phyloP scores from a whole-genome alignment of 345 rosid species.

The Hibiscus trionum region DNA sequence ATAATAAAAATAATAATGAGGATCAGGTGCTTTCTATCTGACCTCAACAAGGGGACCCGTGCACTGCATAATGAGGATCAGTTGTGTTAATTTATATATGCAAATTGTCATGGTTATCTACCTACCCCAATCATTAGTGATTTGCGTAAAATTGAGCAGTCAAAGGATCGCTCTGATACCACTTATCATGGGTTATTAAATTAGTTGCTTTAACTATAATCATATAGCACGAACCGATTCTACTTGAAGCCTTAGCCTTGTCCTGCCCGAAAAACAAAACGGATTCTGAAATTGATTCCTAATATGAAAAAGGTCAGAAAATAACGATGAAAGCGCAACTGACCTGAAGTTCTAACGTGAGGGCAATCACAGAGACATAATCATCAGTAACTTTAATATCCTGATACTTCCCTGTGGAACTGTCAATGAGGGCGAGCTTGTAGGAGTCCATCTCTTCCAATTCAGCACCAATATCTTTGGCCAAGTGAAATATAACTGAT shows the following conservation, averaged over 20 bases:
- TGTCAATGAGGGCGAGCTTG: conserved; percentile 50
- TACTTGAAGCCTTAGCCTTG: conserved; percentile 40
- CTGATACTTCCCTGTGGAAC: conserved; percentile 41
- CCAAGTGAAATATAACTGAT: conserved; percentile 53
- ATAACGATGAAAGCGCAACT: conserved; percentile 8
- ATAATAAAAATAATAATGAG: too few relatives aligned
- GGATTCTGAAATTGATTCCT: neutral
- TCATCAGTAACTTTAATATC: conserved; percentile 56
- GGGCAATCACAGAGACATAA: conserved; percentile 49
- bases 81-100: too few relatives aligned
- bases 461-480: conserved; percentile 42
- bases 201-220: too few relatives aligned
- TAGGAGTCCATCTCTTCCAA: conserved; percentile 60
- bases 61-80: too few relatives aligned
- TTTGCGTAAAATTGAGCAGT: too few relatives aligned
- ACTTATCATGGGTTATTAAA: conserved; percentile 12
- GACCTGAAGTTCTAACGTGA: conserved; percentile 62
- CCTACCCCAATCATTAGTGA: too few relatives aligned
- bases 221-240: too few relatives aligned
- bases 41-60: too few relatives aligned
- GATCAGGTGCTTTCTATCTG: too few relatives aligned
- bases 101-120: too few relatives aligned
- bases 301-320: neutral
- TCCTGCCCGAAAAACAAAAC: conserved; percentile 28
- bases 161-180: neutral